Evolutionary conservation across 129 eudicot species (phyloP).

Genomic region (Flaveria sonorensis): DNA sequence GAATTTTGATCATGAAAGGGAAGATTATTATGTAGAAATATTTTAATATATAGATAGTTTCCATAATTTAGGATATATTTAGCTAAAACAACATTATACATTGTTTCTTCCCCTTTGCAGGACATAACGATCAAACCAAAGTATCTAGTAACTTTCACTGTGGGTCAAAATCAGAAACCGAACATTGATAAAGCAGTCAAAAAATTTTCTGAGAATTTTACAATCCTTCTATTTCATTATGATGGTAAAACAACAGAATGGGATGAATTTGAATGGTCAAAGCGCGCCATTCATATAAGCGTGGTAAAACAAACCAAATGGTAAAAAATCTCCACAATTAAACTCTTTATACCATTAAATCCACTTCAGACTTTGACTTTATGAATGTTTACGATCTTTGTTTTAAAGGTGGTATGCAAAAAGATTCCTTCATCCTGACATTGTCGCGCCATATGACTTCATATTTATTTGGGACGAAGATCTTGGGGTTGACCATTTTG

Average conservation of each 20-base stretch:
- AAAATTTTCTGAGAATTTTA: slow-evolving; percentile 83
- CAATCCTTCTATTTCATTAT: slow-evolving; percentile 83
- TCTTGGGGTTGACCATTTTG: slow-evolving; percentile 84
- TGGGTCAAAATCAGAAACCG: slow-evolving; percentile 67
- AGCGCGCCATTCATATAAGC: slow-evolving; percentile 79
- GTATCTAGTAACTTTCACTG: slow-evolving; percentile 84
- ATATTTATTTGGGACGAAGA: slow-evolving; percentile 98
- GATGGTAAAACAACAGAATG: slow-evolving; percentile 87
- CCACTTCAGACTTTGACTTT: slow-evolving; percentile 16
- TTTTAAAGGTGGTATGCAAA: slow-evolving; percentile 90
- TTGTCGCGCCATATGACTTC: slow-evolving; percentile 86
- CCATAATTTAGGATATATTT: background rate
- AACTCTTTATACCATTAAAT: background rate
- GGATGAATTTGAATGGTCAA: slow-evolving; percentile 95
- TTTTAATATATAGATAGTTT: background rate
- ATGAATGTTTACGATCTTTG: slow-evolving; percentile 6
- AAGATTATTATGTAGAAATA: background rate
- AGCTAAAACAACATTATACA: slow-evolving; percentile 8
- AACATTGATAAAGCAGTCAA: slow-evolving; percentile 74
- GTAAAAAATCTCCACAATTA: slow-evolving; percentile 36
- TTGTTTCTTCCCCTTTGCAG: slow-evolving; percentile 51
- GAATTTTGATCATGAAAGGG: background rate
- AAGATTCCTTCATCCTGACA: slow-evolving; percentile 91
- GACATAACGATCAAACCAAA: slow-evolving; percentile 68
- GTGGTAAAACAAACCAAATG: slow-evolving; percentile 86